These are phyloP conservation scores for Ziziphus jujuba DNA, from an alignment of 306 rosid genomes.

Conservation along the genomic window DNA sequence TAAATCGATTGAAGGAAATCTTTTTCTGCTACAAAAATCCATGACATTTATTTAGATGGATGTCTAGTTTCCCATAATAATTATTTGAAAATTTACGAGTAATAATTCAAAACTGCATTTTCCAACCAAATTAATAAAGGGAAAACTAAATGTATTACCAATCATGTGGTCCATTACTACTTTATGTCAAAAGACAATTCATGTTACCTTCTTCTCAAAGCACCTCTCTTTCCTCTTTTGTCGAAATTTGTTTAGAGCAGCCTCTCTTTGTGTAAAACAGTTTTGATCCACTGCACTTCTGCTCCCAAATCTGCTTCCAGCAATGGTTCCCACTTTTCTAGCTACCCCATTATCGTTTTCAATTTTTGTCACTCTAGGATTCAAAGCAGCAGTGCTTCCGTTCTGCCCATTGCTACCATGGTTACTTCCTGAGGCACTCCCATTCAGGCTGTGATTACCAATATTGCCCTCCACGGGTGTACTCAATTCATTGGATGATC, in stretches of 20 bases:
- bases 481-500: conserved; percentile 40
- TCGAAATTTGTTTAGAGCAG: conserved; percentile 44
- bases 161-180: conserved; percentile 8
- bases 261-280: conserved; percentile 44
- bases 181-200: neutral
- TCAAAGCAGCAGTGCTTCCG: conserved; percentile 38
- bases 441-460: conserved; percentile 33
- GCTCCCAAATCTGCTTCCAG: conserved; percentile 27
- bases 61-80: neutral
- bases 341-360: conserved; percentile 25
- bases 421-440: conserved; percentile 45
- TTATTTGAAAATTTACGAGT: neutral
- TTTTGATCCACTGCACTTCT: conserved; percentile 43
- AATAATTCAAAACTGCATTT: neutral
- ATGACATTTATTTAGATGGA: neutral
- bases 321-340: conserved; percentile 34
- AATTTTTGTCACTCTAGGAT: conserved; percentile 27
- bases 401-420: conserved; percentile 48
- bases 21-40: neutral
- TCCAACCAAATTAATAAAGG: neutral
- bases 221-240: conserved; percentile 53
- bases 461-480: conserved; percentile 42
- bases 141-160: neutral
- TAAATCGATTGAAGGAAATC: neutral
- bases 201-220: conserved; percentile 51